Evolutionary conservation across 2,329 filamentous ascomycete species (phyloP).

Genomic region (Fusarium burgessii): DNA sequence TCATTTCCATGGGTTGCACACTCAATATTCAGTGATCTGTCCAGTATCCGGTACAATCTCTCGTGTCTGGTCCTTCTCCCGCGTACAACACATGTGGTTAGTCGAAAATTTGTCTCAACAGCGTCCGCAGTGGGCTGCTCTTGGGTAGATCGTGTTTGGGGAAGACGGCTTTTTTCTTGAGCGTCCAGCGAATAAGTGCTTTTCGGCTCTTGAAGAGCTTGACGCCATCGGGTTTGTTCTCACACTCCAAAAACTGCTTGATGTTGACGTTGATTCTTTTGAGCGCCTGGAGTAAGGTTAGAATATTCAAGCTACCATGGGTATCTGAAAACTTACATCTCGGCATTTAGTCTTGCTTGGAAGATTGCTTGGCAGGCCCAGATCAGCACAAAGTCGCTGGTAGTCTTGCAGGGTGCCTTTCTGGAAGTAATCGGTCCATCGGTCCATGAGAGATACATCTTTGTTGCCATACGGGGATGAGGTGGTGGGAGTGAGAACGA

Average conservation of each 20-base stretch:
- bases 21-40: background rate
- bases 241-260: slow-evolving; percentile 58
- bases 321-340: slow-evolving; percentile 50
- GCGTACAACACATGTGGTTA: background rate
- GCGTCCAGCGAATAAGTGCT: slow-evolving; percentile 46
- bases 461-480: background rate
- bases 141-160: slow-evolving; percentile 50
- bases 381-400: slow-evolving; percentile 58
- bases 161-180: slow-evolving; percentile 50
- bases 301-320: background rate
- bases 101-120: slow-evolving; percentile 20
- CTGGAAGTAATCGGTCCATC: slow-evolving; percentile 51
- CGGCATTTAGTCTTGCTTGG: slow-evolving; percentile 59
- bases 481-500: background rate
- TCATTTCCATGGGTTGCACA: background rate
- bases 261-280: slow-evolving; percentile 62
- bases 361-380: slow-evolving; percentile 55
- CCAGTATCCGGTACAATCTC: background rate
- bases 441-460: slow-evolving; percentile 2
- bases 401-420: slow-evolving; percentile 55
- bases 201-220: slow-evolving; percentile 49
- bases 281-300: slow-evolving; percentile 53
- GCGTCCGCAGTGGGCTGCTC: slow-evolving; percentile 53
- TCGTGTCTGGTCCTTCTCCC: background rate
- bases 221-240: slow-evolving; percentile 45